A percentile compares a stretch with the other conserved stretches of the same genome.
These are phyloP conservation scores for Spathaspora sp. DNA, from an alignment of 1,139 yeast genomes.

Conservation along the genomic window DNA sequence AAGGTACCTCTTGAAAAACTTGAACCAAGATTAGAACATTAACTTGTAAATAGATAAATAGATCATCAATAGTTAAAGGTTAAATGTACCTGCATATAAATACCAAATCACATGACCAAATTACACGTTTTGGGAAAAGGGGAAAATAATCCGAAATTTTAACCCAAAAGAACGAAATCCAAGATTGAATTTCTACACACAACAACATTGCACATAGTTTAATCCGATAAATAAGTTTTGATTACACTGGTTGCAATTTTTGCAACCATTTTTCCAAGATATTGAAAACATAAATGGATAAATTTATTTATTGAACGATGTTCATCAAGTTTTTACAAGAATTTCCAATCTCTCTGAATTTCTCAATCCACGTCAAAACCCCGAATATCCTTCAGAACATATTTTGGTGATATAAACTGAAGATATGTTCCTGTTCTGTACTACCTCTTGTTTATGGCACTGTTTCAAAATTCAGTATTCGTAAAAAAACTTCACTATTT, in stretches of 20 bases:
- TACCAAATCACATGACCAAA: neutral
- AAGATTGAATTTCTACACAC: neutral
- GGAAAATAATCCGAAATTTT: neutral
- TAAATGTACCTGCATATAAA: too few relatives aligned
- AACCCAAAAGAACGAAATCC: neutral
- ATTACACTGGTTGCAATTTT: neutral
- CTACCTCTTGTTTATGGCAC: neutral
- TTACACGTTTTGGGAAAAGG: neutral
- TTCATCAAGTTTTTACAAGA: neutral
- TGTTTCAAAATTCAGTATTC: neutral
- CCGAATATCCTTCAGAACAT: neutral
- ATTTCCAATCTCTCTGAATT: neutral
- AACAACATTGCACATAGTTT: neutral
- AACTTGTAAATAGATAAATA: slow-evolving; percentile 9
- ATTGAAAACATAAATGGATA: neutral
- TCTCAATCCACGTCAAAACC: neutral
- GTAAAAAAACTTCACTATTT: neutral
- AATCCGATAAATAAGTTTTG: neutral
- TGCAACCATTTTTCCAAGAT: neutral
- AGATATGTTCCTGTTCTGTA: neutral
- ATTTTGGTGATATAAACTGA: neutral
- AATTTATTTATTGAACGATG: neutral
- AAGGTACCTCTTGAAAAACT: slow-evolving; percentile 25
- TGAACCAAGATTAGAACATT: slow-evolving; percentile 16
- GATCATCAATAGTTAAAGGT: neutral